A percentile compares a stretch with the other conserved stretches of the same genome.
Conservation (phyloP, 768 basidiomycete genomes). For the Kwoniella bestiolae region DNA sequence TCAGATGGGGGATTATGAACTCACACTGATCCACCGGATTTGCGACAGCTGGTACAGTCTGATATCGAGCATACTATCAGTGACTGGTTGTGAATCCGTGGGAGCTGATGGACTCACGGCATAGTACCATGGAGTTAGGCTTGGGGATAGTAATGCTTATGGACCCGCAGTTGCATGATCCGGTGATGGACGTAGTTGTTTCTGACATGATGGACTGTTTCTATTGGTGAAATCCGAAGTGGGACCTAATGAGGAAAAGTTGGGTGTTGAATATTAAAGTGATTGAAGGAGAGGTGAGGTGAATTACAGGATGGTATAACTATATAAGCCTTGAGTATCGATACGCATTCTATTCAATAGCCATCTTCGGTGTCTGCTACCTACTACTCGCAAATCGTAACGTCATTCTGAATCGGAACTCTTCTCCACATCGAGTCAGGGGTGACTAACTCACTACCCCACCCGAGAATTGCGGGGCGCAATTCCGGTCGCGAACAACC, state of each 20-base stretch:
- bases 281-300: no score
- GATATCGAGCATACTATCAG: no score
- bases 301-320: no score
- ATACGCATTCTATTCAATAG: no score
- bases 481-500: no score
- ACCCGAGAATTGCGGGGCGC: slow-evolving; percentile 1
- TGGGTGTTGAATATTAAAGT: no score
- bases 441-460: background rate
- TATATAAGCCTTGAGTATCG: no score
- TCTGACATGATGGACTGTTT: slow-evolving; percentile 20
- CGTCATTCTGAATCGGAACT: background rate
- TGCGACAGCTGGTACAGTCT: slow-evolving; percentile 20
- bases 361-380: background rate
- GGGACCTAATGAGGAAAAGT: no score
- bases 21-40: slow-evolving; percentile 20
- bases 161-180: slow-evolving; percentile 19
- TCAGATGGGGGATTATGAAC: background rate
- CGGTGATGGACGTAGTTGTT: slow-evolving; percentile 2
- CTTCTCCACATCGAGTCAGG: background rate
- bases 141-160: slow-evolving; percentile 16
- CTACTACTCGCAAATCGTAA: background rate
- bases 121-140: slow-evolving; percentile 3
- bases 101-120: slow-evolving; percentile 10
- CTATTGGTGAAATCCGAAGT: no score
- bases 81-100: background rate